Evolutionary conservation across 352 stramenopile genomes (phyloP).

Genomic region (Albugo candida): DNA sequence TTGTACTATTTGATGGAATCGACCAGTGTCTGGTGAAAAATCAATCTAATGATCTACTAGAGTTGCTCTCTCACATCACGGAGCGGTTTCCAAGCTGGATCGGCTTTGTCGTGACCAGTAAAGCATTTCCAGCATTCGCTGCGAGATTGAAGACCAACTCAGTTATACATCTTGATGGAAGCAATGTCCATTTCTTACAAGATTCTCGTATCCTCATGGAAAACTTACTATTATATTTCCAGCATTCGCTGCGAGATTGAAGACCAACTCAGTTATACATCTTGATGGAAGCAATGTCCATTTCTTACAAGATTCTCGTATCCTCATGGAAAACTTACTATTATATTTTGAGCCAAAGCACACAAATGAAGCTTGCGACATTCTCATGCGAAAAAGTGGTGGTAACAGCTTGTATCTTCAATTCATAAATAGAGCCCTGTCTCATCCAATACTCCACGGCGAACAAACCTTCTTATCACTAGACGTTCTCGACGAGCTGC

Average conservation of each 20-base stretch:
- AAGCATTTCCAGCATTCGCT: constrained; percentile 28
- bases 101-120: constrained; percentile 45
- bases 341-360: constrained; percentile 25
- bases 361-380: constrained; percentile 17
- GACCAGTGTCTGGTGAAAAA: constrained; percentile 31
- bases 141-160: constrained; percentile 41
- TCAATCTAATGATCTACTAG: constrained; percentile 38
- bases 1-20: constrained; percentile 52
- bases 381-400: constrained; percentile 44
- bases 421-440: constrained; percentile 59
- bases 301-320: constrained; percentile 32
- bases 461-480: constrained; percentile 22
- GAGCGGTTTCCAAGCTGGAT: constrained; percentile 50
- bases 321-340: constrained; percentile 37
- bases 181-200: constrained; percentile 33
- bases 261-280: constrained; percentile 46
- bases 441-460: constrained; percentile 39
- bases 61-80: constrained; percentile 37
- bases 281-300: constrained; percentile 41
- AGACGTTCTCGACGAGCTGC: constrained; percentile 45
- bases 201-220: constrained; percentile 33
- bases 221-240: constrained; percentile 33
- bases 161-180: constrained; percentile 46
- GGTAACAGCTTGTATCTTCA: constrained; percentile 66
- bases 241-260: constrained; percentile 28